Conservation (phyloP, 2,329 filamentous ascomycete species). For the Davidsoniella australis region DNA sequence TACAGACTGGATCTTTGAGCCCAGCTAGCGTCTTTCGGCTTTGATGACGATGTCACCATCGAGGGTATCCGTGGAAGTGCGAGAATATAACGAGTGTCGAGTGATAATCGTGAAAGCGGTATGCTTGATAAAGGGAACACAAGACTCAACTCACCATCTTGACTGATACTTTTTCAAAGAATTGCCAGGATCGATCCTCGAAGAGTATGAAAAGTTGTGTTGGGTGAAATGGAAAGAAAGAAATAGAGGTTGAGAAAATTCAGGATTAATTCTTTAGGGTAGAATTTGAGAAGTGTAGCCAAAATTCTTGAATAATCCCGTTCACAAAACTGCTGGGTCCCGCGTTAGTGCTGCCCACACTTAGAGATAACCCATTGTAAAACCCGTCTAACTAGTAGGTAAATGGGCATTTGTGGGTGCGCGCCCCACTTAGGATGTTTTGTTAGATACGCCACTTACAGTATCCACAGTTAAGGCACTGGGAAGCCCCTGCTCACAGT, state of each 20-base stretch:
- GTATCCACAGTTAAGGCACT: too few relatives aligned
- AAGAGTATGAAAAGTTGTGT: conserved; percentile 33
- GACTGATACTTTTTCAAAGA: conserved; percentile 28
- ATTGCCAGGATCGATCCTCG: conserved; percentile 49
- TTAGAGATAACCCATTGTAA: background rate
- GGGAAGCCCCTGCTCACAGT: background rate
- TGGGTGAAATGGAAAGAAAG: conserved; percentile 17
- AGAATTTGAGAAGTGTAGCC: conserved; percentile 11
- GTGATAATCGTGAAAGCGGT: background rate
- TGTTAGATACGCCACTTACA: background rate
- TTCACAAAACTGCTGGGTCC: conserved; percentile 10
- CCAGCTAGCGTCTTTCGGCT: too few relatives aligned
- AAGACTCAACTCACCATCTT: conserved; percentile 39
- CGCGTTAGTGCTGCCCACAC: conserved; percentile 13
- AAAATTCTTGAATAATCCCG: conserved; percentile 10
- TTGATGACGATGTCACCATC: too few relatives aligned
- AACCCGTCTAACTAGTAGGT: background rate
- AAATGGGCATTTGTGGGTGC: conserved; percentile 27
- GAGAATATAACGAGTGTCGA: background rate
- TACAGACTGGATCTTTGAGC: too few relatives aligned
- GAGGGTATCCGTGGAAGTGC: background rate
- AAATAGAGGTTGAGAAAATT: conserved; percentile 11
- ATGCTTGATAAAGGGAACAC: conserved; percentile 1
- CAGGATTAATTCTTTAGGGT: conserved; percentile 2
- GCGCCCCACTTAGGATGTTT: conserved; percentile 18